Evolutionary conservation across 140 eudicot species (phyloP), one percentile per base, ranked within the genome.

Genomic region (Cichorium intybus): DNA sequence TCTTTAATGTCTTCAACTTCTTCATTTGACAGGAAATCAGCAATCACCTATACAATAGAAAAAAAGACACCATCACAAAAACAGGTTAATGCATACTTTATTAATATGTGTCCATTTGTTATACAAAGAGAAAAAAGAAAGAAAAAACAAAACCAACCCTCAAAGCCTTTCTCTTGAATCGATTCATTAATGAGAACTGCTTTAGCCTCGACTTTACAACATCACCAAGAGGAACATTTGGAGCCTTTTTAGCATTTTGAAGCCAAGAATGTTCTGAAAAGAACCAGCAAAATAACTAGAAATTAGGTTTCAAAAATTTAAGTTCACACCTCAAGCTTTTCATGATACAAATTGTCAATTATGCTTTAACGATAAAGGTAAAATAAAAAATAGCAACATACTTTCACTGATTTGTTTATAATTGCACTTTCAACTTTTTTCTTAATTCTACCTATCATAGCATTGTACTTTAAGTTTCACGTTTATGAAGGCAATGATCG

Each of bases 191-290:
- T 22, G 97, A 85, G 71, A 91, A 91, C 82, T 91, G 97, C 76
- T 87, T 91, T 59, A 91, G 84, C 56, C 97, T 82, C n/a, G 97
- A 82, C 74, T 75, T 87, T 56, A 91, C 97, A 67, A 87, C 89
- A 71, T 91, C 97, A 33, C 97, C 96, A 62, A 91, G 95, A 37
- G 96, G 91, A 51, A 87, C 87, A 85, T 87, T 91, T 34, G 97
- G 84, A 58, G 96, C 96, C 80, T 85, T 91, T 68, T 91, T 87
- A 34, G 96, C 95, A 78, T 91, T 87, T 79, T 80, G 88, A 60
- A 91, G 71, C 97, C 97, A 91, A 60, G 95, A 64, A 77, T 91
- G 96, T 61, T 87, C 98, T 91, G 79, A 18, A 24, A 41, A 56
- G 12, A 18, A 28, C 7, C 23, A 55, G 8, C 21, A 26, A 65